Evolutionary conservation across 495 filamentous ascomycete genomes (phyloP).

Genomic region (Penicillium canariense): DNA sequence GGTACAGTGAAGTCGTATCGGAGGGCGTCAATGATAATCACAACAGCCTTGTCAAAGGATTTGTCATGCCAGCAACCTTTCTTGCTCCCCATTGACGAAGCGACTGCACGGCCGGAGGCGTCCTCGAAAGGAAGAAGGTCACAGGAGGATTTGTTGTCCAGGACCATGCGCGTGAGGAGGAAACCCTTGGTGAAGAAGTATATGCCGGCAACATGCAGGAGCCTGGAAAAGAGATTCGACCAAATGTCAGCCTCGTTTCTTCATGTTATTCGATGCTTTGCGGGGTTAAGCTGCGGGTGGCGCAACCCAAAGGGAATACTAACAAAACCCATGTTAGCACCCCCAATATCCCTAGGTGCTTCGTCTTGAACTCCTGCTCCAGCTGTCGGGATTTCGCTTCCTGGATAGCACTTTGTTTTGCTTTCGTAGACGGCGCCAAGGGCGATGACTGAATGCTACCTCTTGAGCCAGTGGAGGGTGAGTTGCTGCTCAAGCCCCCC

Average conservation of each 20-base stretch:
- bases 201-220: conserved; percentile 76
- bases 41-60: conserved; percentile 84
- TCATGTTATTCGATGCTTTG: neutral
- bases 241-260: conserved; percentile 5
- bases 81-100: neutral
- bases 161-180: conserved; percentile 85
- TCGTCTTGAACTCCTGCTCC: conserved; percentile 42
- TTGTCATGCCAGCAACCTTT: conserved; percentile 94
- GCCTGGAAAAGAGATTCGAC: conserved; percentile 33
- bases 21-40: conserved; percentile 90
- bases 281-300: neutral
- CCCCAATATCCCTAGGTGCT: conserved; percentile 41
- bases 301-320: conserved; percentile 15
- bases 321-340: conserved; percentile 46
- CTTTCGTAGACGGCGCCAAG: conserved; percentile 11
- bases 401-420: conserved; percentile 20
- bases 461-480: conserved; percentile 2
- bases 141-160: conserved; percentile 86
- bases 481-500: neutral
- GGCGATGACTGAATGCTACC: neutral
- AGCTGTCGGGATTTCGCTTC: conserved; percentile 24
- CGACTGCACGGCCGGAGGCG: conserved; percentile 5
- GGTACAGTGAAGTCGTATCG: conserved; percentile 97
- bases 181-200: conserved; percentile 97
- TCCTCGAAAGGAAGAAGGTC: conserved; percentile 62